Evolutionary conservation across 2,329 filamentous ascomycete species (phyloP).

Genomic region (Fusarium coffeatum): DNA sequence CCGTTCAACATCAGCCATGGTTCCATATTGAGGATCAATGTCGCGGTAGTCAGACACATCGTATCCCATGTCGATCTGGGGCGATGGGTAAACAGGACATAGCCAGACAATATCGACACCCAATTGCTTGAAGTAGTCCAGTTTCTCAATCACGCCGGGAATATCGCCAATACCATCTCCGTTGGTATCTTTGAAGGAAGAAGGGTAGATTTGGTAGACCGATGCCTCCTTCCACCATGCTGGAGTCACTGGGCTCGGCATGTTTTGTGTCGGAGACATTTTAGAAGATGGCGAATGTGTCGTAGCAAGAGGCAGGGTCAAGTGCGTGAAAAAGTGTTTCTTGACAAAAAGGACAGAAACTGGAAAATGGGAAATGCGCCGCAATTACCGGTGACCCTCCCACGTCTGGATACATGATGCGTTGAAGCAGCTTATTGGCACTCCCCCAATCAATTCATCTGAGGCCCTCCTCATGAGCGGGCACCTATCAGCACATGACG

Average conservation of each 20-base stretch:
- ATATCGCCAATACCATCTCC: slow-evolving; percentile 72
- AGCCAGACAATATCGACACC: slow-evolving; percentile 75
- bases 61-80: slow-evolving; percentile 77
- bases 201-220: slow-evolving; percentile 61
- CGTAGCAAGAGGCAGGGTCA: neutral
- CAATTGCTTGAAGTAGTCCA: slow-evolving; percentile 70
- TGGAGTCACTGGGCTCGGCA: neutral
- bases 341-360: neutral
- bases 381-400: neutral
- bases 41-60: slow-evolving; percentile 75
- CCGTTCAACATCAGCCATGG: slow-evolving; percentile 71
- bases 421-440: neutral
- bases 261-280: slow-evolving; percentile 7
- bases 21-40: slow-evolving; percentile 74
- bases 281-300: neutral
- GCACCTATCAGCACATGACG: neutral
- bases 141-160: slow-evolving; percentile 68
- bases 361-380: too few relatives aligned
- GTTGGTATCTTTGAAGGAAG: slow-evolving; percentile 67
- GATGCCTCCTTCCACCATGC: slow-evolving; percentile 68
- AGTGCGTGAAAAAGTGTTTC: too few relatives aligned
- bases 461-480: neutral
- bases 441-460: slow-evolving; percentile 1
- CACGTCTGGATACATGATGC: slow-evolving; percentile 5
- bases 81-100: slow-evolving; percentile 72